These are phyloP conservation scores for Graphilbum sp. DNA, from an alignment of 2,329 filamentous ascomycete species.

Conservation along the genomic window DNA sequence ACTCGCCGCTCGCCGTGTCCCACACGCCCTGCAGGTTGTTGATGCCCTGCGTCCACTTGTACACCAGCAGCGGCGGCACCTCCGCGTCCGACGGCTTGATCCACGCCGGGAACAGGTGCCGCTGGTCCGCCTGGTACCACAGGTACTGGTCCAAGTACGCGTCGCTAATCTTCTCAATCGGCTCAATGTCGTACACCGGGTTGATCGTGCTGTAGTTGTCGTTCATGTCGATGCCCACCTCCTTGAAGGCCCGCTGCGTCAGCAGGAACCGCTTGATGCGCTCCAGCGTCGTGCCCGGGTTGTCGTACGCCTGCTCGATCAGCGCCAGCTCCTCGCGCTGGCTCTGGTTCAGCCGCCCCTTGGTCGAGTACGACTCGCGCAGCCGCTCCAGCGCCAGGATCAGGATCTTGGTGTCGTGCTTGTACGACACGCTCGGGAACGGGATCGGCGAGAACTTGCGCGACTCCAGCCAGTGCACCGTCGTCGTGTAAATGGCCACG, in stretches of 20 bases:
- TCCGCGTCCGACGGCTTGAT: constrained; percentile 98
- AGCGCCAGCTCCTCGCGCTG: constrained; percentile 92
- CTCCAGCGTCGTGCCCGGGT: constrained; percentile 85
- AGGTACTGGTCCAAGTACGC: constrained; percentile 97
- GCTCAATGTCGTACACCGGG: constrained; percentile 96
- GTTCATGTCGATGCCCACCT: constrained; percentile 99
- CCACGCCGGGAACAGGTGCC: constrained; percentile 94
- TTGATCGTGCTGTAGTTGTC: constrained; percentile 99
- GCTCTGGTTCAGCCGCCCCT: constrained; percentile 90
- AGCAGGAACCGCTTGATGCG: constrained; percentile 95
- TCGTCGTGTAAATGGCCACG: constrained; percentile 96
- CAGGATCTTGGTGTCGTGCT: constrained; percentile 97
- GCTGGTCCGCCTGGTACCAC: constrained; percentile 97
- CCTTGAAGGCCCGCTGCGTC: constrained; percentile 95
- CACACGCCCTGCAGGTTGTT: constrained; percentile 95
- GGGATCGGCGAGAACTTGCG: constrained; percentile 97
- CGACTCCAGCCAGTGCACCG: constrained; percentile 96
- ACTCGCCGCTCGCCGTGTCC: constrained; percentile 87
- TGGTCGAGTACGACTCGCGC: constrained; percentile 92
- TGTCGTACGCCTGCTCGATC: constrained; percentile 97
- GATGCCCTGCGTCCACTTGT: constrained; percentile 99
- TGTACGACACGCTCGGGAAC: constrained; percentile 97
- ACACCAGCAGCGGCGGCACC: constrained; percentile 81
- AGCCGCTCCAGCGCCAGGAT: constrained; percentile 88
- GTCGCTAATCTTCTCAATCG: constrained; percentile 98